phyloP scores from a whole-genome alignment of 1,284 basidiomycete genomes.

The Ustilago tritici region DNA sequence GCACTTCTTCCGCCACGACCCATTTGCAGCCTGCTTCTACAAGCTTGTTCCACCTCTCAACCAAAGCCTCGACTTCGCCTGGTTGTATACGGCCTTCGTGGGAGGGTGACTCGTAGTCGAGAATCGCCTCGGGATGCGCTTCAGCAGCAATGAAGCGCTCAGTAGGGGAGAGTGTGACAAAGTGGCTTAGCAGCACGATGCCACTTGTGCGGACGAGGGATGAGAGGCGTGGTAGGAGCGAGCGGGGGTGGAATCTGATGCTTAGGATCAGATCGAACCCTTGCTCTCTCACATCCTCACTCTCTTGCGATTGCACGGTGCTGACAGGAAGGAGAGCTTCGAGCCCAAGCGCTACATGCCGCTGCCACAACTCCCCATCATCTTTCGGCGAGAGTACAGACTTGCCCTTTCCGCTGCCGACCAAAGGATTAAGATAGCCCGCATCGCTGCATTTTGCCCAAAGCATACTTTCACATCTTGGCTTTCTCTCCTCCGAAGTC shows the following conservation, averaged over 20 bases:
- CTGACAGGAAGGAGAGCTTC: conserved; percentile 7
- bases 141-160: conserved; percentile 8
- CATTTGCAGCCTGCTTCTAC: conserved; percentile 11
- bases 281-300: background rate
- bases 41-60: conserved; percentile 19
- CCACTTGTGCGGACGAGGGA: conserved; percentile 24
- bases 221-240: conserved; percentile 22
- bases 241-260: conserved; percentile 42
- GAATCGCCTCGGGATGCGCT: conserved; percentile 10
- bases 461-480: conserved; percentile 29
- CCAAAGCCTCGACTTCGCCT: conserved; percentile 26
- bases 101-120: conserved; percentile 41
- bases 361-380: conserved; percentile 4
- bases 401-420: conserved; percentile 41
- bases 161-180: conserved; percentile 22
- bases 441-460: conserved; percentile 43
- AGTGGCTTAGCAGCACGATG: conserved; percentile 44
- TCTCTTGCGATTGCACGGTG: background rate
- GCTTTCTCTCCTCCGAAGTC: background rate
- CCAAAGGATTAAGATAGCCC: conserved; percentile 29
- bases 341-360: conserved; percentile 14
- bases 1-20: conserved; percentile 17
- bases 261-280: conserved; percentile 36
- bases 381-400: conserved; percentile 3
- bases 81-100: conserved; percentile 39